Evolutionary conservation across 2,329 filamentous ascomycete species (phyloP), one percentile per base, ranked within the genome.

Genomic region (Colletotrichum navitas): DNA sequence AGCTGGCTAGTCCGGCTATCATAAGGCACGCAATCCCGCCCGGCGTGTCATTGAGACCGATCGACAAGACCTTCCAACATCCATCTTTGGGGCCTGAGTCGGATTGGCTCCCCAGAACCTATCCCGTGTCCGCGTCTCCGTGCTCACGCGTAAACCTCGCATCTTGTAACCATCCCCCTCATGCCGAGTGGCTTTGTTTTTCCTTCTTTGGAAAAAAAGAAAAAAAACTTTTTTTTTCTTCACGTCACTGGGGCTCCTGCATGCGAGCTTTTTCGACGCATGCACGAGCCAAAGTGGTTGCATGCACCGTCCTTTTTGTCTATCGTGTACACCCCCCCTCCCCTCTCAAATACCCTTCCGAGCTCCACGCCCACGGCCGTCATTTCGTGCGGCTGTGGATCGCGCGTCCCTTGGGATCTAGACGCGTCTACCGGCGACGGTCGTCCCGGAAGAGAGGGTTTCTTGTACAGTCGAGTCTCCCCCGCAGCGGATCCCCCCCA

Each of bases 221-320:
- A 29, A 39, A 14, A 14, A 14, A 16, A 18, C 2, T 41, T 41
- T 41, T 18, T 18, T 1, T 41, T 1, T 29, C 39, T 36, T 54
- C 41, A 41, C 68, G 55, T 62, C n/a, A 43, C 56, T 10, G 43
- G 61, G 32, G 16, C 29, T 61, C 11, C 63, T 71, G 65, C 45
- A 71, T 64, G 69, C 60, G 54, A 54, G 59, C 55, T 47, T 32
- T 63, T n/a, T 63, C n/a, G 58, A 67, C 41, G 34, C 65, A 69
- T 69, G 69, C 60, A 45, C 32, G 26, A 7, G 36, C 41, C 55
- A 49, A 64, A 69, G 65, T 71, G 69, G 69, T 71, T 71, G 69
- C 69, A 71, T 71, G 65, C 59, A 49, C 47, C 43, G 16, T 49
- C 26, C 21, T 66, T 24, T 26, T 49, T 58, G 56, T 47, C 11